Percentiles rank a stretch among this genome's conserved stretches.
Conservation (phyloP, 345 rosid species). For the Syzygium grande region DNA sequence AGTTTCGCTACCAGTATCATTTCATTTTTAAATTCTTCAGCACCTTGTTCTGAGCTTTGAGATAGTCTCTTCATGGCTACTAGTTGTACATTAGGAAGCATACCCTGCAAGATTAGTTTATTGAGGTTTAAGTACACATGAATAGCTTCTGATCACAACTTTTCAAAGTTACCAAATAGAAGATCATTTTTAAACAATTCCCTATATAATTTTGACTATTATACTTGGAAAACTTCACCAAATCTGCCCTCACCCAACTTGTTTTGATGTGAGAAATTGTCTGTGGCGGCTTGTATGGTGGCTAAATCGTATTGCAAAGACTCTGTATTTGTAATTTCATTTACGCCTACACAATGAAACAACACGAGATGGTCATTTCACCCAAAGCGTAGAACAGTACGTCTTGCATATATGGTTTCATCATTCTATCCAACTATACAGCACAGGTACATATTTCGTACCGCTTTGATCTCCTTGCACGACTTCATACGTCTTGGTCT, state of each 20-base stretch:
- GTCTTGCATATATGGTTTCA: neutral
- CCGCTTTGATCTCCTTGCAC: neutral
- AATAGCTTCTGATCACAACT: too few species aligned
- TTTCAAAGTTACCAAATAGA: too few species aligned
- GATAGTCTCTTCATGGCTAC: conserved; percentile 27
- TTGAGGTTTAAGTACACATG: too few species aligned
- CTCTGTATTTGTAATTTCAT: neutral
- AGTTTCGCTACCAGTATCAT: conserved; percentile 31
- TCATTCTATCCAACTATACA: neutral
- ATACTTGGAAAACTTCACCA: neutral
- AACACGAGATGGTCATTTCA: neutral
- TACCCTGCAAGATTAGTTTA: too few species aligned
- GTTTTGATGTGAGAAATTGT: neutral
- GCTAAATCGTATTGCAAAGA: neutral
- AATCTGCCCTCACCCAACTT: neutral
- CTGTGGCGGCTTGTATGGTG: conserved; percentile 21
- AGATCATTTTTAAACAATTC: neutral
- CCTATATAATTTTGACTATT: conserved; percentile 23
- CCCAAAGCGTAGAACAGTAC: neutral
- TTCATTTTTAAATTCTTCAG: conserved; percentile 46
- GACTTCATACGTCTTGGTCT: neutral
- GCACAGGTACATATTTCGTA: neutral
- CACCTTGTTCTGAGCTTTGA: conserved; percentile 44
- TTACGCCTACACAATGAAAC: neutral
- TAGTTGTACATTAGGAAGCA: neutral